These are phyloP conservation scores for Tolypocladium sp. DNA, from an alignment of 2,329 filamentous ascomycete genomes.

Conservation along the genomic window DNA sequence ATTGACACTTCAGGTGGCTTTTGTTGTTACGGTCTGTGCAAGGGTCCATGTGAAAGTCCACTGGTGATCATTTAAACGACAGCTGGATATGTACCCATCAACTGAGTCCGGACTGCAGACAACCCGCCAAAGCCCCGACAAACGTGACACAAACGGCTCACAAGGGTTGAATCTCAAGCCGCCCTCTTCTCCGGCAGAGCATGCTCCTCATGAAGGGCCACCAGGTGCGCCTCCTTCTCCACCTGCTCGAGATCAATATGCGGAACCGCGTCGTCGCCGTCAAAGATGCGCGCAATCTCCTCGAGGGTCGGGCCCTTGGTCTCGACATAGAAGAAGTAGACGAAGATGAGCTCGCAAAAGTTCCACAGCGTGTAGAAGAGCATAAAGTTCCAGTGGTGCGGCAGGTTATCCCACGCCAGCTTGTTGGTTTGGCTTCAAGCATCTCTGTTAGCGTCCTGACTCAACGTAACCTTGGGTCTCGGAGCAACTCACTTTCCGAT, in stretches of 20 bases:
- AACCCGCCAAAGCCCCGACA: background rate
- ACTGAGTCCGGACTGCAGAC: background rate
- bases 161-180: conserved; percentile 14
- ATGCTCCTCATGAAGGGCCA: conserved; percentile 11
- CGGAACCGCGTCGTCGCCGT: conserved; percentile 50
- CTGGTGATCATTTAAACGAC: background rate
- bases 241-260: conserved; percentile 46
- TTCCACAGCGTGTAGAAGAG: conserved; percentile 59
- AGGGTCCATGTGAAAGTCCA: too few relatives aligned
- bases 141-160: background rate
- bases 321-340: conserved; percentile 60
- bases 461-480: too few relatives aligned
- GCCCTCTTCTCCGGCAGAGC: conserved; percentile 11
- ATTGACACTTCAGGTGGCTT: too few relatives aligned
- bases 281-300: conserved; percentile 35
- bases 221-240: conserved; percentile 37
- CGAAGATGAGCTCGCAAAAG: conserved; percentile 48
- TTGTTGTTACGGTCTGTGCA: too few relatives aligned
- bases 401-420: conserved; percentile 50
- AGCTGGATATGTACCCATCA: background rate
- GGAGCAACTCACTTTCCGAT: conserved; percentile 44
- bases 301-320: conserved; percentile 64
- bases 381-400: conserved; percentile 56
- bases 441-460: background rate
- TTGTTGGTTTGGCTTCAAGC: conserved; percentile 56